A percentile compares a stretch with the other conserved stretches of the same genome.
Evolutionary conservation across 208 protist species (phyloP).

Genomic region (Wallacemonas sp.): DNA sequence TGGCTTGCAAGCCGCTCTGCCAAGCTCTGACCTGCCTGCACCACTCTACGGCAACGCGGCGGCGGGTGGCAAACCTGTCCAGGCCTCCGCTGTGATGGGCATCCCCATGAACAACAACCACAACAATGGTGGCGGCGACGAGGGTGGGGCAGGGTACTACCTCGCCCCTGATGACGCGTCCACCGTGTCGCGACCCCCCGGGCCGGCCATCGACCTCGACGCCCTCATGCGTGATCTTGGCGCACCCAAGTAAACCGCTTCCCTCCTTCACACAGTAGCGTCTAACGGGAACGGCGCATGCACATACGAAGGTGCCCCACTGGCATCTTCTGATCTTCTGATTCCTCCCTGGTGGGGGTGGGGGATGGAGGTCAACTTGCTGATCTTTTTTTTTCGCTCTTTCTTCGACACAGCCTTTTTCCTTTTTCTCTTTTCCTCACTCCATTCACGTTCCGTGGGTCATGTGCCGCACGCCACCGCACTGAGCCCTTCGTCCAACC

Average conservation of each 20-base stretch:
- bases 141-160: not conserved
- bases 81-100: constrained; percentile 37
- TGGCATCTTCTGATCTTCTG: not conserved
- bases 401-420: not conserved
- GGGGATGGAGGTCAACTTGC: no score
- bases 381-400: constrained; percentile 4
- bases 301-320: not conserved
- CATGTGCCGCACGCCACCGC: no score
- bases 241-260: constrained; percentile 17
- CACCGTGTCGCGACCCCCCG: constrained; percentile 12
- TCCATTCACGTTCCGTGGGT: not conserved
- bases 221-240: constrained; percentile 33
- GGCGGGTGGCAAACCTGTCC: not conserved
- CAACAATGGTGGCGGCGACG: not conserved
- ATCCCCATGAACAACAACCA: constrained; percentile 36
- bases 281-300: no score
- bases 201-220: constrained; percentile 27
- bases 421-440: constrained; percentile 10
- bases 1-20: constrained; percentile 8
- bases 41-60: constrained; percentile 16
- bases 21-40: constrained; percentile 14
- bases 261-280: no score
- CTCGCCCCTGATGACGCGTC: constrained; percentile 3
- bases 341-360: not conserved
- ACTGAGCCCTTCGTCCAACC: no score